Conservation (phyloP, 2,329 filamentous ascomycete species). For the Cladophialophora exuberans region DNA sequence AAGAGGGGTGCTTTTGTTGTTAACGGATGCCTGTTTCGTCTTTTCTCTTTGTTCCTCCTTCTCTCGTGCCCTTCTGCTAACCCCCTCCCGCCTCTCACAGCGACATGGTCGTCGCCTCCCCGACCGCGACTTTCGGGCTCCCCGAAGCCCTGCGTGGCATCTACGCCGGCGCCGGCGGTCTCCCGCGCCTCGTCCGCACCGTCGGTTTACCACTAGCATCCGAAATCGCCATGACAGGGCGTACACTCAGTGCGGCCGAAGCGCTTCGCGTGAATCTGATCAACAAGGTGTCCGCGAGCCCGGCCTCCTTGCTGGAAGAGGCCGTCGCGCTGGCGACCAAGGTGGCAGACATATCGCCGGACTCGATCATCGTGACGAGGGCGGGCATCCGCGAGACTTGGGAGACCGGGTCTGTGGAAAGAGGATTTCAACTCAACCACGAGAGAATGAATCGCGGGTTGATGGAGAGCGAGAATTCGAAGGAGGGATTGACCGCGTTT, state of each 20-base stretch:
- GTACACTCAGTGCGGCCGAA: constrained; percentile 61
- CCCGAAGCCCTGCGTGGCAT: constrained; percentile 75
- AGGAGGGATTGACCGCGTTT: constrained; percentile 74
- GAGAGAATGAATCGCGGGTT: constrained; percentile 28
- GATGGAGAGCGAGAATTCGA: constrained; percentile 63
- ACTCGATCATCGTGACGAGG: constrained; percentile 73
- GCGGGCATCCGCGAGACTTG: constrained; percentile 73
- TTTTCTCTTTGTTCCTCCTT: background rate
- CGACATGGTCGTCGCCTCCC: constrained; percentile 68
- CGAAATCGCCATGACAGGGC: constrained; percentile 71
- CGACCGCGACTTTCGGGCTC: constrained; percentile 64
- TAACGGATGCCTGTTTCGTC: background rate
- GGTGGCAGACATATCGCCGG: constrained; percentile 71
- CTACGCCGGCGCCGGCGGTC: constrained; percentile 69
- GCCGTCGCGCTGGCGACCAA: constrained; percentile 55
- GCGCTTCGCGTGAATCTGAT: constrained; percentile 69
- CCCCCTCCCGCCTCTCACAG: constrained; percentile 9
- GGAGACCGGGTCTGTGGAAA: constrained; percentile 69
- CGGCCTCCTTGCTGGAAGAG: constrained; percentile 34
- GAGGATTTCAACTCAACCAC: constrained; percentile 56
- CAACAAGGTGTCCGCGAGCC: constrained; percentile 41
- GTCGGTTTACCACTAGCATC: constrained; percentile 71
- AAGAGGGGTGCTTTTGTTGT: too few relatives aligned
- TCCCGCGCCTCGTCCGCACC: constrained; percentile 67
- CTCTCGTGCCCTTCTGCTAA: background rate